Base-by-base conservation (phyloP, 148 eudicot species). In the Gaultheria prostrata region DNA sequence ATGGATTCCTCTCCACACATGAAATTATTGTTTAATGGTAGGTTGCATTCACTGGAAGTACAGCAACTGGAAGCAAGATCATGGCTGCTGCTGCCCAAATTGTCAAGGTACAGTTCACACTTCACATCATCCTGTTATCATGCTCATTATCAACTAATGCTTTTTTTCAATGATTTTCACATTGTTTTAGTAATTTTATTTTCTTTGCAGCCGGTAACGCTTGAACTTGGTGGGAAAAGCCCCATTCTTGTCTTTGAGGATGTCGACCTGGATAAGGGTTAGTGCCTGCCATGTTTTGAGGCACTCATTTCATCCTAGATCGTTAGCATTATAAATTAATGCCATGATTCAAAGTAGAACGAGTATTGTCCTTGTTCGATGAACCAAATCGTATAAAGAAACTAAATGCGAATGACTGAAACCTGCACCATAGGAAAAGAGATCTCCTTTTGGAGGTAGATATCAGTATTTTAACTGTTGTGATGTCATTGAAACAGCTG, bases 211-310 rank as follows among this genome's bases (percentile, higher is more conserved):
- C 99, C 98, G 45, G 93, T 97, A 85, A 88, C 95, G 75, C 91
- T 97, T 85, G 99, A 97, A 87, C 99, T 97, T 85, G 99, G 99
- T 82, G 99, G 99, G 76, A 97, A 97, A 90, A 97, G 99, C 86
- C 99, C 99, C 70, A 93, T 97, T 79, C 77, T 97, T 51, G 93
- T 97, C 73, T 97, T 97, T 91, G 98, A 97, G 80, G 99, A 97
- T 89, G 94, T 95, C 79, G 99, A 95, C 72, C 90, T 97, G 74
- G 98, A 95, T 84, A 88, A 90, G 89, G 98, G 99, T 95, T 85
- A 84, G 95, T 86, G 57, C 80, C 89, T 87, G 72, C 78, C 59
- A 56, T 73, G 15, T 51, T 78, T 35, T 71, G 20, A 76, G 56
- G 69, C 77, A 24, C 24, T 15, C 45, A 54, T 24, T 54, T 46